Base-by-base conservation (phyloP, 495 filamentous ascomycete species). In the Penicillium desertorum region DNA sequence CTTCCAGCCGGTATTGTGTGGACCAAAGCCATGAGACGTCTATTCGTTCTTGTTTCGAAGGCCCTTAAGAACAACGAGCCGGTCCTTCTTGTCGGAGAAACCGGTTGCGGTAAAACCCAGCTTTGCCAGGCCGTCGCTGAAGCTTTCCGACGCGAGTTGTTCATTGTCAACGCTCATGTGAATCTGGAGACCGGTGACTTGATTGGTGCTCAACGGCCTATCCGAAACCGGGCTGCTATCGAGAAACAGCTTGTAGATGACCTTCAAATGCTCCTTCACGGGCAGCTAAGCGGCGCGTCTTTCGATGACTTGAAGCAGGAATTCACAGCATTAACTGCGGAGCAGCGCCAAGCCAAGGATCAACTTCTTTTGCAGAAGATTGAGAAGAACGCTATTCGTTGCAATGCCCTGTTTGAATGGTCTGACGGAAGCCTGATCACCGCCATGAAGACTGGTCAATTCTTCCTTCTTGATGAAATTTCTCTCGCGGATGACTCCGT, bases 401-500 rank as follows among this genome's bases (percentile, higher is more conserved):
- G 80, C 57, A 92, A 90, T 62, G 88, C 90, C 3, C 74, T 99
- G 5, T 99, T 99, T 54, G 95, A 98, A 74, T 99, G 95, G 95
- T 86, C 83, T 3, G 95, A 99, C 65, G 92, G 95, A 39, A 92
- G 87, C 67, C 77, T 99, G n/a, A 91, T 99, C 11, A 87, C 90
- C 53, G 90, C 95, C 19, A 96, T 99, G 95, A 90, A 87, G 65
- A 81, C 84, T 36, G 94, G 90, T 4, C 81, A 89, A 56, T 91
- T 89, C 68, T 99, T 98, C 73, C 79, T 99, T 37, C 85, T 99
- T 2, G 95, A 99, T 65, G 95, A 99, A 70, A 96, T 99, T 44
- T 99, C 95, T 16, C 81, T 99, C 27, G 95, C 95, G 0, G 95
- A 99, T 65, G 95, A 99, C 72, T 97, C 95, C 14, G 95, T 99